Evolutionary conservation across 106 monocot genomes (phyloP).

Genomic region (Agapanthus africanus): DNA sequence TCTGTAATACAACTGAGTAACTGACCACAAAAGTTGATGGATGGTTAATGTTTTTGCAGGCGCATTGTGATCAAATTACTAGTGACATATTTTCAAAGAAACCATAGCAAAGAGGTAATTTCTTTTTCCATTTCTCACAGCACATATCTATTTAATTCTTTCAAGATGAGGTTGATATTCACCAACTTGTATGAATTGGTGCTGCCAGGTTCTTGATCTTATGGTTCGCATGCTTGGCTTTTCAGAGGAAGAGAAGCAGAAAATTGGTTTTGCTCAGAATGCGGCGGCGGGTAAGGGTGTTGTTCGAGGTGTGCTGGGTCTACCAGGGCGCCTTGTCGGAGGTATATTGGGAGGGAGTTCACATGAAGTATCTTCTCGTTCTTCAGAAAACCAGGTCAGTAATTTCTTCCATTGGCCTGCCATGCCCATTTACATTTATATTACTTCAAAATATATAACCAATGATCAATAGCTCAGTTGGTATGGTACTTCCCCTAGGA

Average conservation of each 20-base stretch:
- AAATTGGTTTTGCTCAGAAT: slow-evolving; percentile 75
- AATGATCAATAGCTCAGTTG: too few relatives aligned
- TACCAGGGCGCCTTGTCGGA: slow-evolving; percentile 91
- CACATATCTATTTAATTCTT: not conserved
- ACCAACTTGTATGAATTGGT: too few relatives aligned
- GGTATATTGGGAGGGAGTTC: slow-evolving; percentile 71
- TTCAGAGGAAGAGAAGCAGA: slow-evolving; percentile 94
- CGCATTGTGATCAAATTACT: slow-evolving; percentile 95
- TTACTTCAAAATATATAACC: not conserved
- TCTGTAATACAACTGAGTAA: too few relatives aligned
- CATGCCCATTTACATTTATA: not conserved
- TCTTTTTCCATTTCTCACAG: not conserved
- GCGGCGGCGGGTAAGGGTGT: slow-evolving; percentile 64
- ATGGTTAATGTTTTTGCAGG: slow-evolving; percentile 31
- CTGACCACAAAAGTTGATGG: too few relatives aligned
- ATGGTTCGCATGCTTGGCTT: slow-evolving; percentile 99
- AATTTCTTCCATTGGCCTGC: not conserved
- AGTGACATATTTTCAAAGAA: slow-evolving; percentile 93
- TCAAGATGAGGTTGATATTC: too few relatives aligned
- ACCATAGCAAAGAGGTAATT: slow-evolving; percentile 95
- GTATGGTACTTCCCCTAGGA: too few relatives aligned
- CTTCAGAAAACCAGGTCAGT: slow-evolving; percentile 64
- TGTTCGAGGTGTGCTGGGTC: slow-evolving; percentile 82
- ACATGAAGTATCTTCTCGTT: slow-evolving; percentile 18
- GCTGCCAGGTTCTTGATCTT: slow-evolving; percentile 74